Base-by-base conservation (phyloP, 169 alveolate genomes). In the Theileria orientalis region DNA sequence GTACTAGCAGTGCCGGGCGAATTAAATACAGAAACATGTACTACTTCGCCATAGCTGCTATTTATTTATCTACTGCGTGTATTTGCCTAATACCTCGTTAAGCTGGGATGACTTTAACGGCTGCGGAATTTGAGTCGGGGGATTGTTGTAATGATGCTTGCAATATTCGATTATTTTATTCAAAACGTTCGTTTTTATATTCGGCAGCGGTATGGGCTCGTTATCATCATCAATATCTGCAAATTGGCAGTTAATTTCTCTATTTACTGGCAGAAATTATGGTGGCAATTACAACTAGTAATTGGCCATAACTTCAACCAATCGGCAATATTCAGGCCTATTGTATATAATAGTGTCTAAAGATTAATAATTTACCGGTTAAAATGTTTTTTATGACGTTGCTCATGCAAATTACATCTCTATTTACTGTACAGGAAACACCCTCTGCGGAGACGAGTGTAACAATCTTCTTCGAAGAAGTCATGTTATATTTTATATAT, bases 131-230 rank as follows among this genome's bases (percentile, higher is more conserved):
- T 94, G 97, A 9, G 91, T 92, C 25, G 98, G 96, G 11, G 95
- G 95, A 84, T 90, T 91, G 72, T 96, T 92, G 29, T 84, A 91
- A 74, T 94, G 96, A 77, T 95, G 91, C 37, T 87, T 91, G 84
- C 98, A 94, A 85, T 95, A 97, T 60, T 95, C 97, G 40, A 95
- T 84, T 29, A 95, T 90, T 78, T 96, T 97, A 59, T 91, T 85
- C 74, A 97, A 87, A 25, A 92, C 92, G 14, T 76, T 75, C 19
- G 94, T 74, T 63, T 93, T 94, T n/a, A 96, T 96, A 73, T 93
- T 95, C 29, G 96, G 97, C 11, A 97, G 90, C 13, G 98, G 98
- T 47, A 97, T 89, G 51, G 96, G 97, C 61, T 94, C 98, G 60
- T 93, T 56, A 14, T 52, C 61, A 19, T 72, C 77, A 25, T 69